Evolutionary conservation across 805 yeast genomes (phyloP), one percentile per base, ranked within the genome.

Genomic region (Nakazawaea laoshanensis): DNA sequence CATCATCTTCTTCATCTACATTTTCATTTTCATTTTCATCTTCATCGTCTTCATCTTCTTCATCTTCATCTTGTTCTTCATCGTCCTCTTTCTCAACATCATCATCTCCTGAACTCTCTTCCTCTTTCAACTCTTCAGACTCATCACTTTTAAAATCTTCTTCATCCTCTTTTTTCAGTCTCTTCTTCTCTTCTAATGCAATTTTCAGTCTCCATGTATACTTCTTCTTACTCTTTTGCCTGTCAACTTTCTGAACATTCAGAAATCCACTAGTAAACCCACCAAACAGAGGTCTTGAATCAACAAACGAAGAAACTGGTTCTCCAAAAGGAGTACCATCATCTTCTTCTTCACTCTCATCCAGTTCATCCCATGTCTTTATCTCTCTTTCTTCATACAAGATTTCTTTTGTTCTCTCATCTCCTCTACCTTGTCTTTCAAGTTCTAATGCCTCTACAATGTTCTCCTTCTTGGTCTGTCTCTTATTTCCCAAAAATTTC

Each of bases 401-500:
- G 14, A 84, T 63, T 15, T 69, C 77, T 30, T 59, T 64, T 0
- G 85, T 77, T 22, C 58, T 53, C 2, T 76, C 86, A 49, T 70
- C 72, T 1, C 71, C 79, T 38, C 80, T 62, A 2, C 95, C 95
- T 47, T 74, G 77, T 38, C 65, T 65, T 47, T 86, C 95, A 25
- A 78, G 56, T 33, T 70, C 70, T 35, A 84, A 50, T 0, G 95
- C 95, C 47, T 83, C 89, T n/a, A 67, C 56, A 56, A 85, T 68
- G 39, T 70, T 72, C 47, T 83, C 88, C 33, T 63, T 67, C 42
- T 70, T 73, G 2, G 95, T 82, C 41, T 68, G 74, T 32, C 61
- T 63, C 10, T 87, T 89, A 11, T 73, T 68, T 31, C 97, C 97
- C 31, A 89, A 66, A 4, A 69, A 65, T 49, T 86, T 87, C 14